Percentiles rank a stretch among this genome's conserved stretches.
phyloP scores from a whole-genome alignment of 371 early-diverging fungal genomes.

The Nematocida ironsii region DNA sequence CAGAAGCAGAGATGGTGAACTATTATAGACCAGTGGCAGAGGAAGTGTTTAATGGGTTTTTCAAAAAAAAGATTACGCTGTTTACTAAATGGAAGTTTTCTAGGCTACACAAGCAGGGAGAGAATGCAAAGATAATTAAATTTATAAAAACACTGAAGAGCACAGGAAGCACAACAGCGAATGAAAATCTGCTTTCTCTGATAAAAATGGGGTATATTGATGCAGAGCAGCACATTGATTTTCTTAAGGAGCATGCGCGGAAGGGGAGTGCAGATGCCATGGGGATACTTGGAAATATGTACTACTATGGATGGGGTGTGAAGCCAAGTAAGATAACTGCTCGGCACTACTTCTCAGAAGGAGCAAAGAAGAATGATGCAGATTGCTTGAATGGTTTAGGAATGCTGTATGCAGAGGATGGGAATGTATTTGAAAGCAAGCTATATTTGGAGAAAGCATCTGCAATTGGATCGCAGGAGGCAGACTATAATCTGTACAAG shows the following conservation, averaged over 20 bases:
- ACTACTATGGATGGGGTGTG: constrained; percentile 68
- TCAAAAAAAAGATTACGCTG: constrained; percentile 16
- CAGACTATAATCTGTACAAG: constrained; percentile 62
- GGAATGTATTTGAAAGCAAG: constrained; percentile 55
- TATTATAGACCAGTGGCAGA: constrained; percentile 45
- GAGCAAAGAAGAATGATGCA: constrained; percentile 58
- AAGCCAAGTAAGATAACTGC: constrained; percentile 60
- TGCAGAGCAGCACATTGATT: constrained; percentile 33
- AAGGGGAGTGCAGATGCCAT: constrained; percentile 58
- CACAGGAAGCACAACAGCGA: constrained; percentile 44
- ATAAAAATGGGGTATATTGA: constrained; percentile 61
- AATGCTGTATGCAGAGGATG: constrained; percentile 51
- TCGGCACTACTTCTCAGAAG: constrained; percentile 66
- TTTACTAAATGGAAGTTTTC: constrained; percentile 55
- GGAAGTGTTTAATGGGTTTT: constrained; percentile 35
- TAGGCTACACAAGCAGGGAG: constrained; percentile 41
- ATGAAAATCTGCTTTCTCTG: constrained; percentile 56
- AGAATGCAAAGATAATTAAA: constrained; percentile 46
- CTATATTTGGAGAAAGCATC: constrained; percentile 58
- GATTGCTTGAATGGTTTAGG: constrained; percentile 67
- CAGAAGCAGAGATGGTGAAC: not conserved
- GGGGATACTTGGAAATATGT: constrained; percentile 67
- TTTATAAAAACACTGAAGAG: constrained; percentile 42
- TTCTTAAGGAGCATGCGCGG: constrained; percentile 54
- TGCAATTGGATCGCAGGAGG: constrained; percentile 41